Conservation (phyloP, 2,329 filamentous ascomycete genomes). For the Tolypocladium endophyticum region DNA sequence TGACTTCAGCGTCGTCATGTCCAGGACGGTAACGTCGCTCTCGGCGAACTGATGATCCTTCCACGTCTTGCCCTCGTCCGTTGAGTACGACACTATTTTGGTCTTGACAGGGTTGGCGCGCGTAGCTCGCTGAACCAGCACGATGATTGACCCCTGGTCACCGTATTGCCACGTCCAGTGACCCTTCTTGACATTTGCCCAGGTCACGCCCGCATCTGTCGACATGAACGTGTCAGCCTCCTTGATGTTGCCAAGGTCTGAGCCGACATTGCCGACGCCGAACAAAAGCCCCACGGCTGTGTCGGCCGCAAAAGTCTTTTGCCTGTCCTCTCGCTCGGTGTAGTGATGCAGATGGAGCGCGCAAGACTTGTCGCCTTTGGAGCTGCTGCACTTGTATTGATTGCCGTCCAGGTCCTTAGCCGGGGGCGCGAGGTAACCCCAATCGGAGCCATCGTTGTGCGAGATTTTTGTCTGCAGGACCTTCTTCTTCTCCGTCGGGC, state of each 20-base stretch:
- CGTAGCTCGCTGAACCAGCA: conserved; percentile 65
- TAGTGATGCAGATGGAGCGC: conserved; percentile 91
- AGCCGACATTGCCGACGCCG: conserved; percentile 81
- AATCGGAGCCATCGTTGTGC: conserved; percentile 90
- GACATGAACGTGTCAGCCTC: conserved; percentile 88
- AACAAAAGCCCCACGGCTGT: conserved; percentile 88
- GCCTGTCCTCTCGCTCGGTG: conserved; percentile 74
- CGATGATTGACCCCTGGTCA: conserved; percentile 86
- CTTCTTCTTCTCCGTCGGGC: conserved; percentile 69
- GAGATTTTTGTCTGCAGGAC: conserved; percentile 84
- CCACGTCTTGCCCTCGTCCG: conserved; percentile 78
- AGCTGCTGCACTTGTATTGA: conserved; percentile 54
- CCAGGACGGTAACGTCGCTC: conserved; percentile 59
- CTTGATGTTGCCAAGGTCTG: conserved; percentile 51
- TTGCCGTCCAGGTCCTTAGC: conserved; percentile 60
- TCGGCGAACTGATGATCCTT: conserved; percentile 61
- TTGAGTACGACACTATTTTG: conserved; percentile 61
- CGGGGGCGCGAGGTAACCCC: conserved; percentile 69
- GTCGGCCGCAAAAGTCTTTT: conserved; percentile 78
- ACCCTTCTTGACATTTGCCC: conserved; percentile 79
- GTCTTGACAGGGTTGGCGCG: conserved; percentile 59
- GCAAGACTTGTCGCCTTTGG: conserved; percentile 54
- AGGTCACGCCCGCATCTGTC: conserved; percentile 78
- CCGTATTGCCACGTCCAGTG: conserved; percentile 90
- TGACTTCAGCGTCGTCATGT: conserved; percentile 80